Percentiles rank a stretch among this genome's conserved stretches.
These are phyloP conservation scores for Penicillium sp. DNA, from an alignment of 2,329 filamentous ascomycete species.

Conservation along the genomic window DNA sequence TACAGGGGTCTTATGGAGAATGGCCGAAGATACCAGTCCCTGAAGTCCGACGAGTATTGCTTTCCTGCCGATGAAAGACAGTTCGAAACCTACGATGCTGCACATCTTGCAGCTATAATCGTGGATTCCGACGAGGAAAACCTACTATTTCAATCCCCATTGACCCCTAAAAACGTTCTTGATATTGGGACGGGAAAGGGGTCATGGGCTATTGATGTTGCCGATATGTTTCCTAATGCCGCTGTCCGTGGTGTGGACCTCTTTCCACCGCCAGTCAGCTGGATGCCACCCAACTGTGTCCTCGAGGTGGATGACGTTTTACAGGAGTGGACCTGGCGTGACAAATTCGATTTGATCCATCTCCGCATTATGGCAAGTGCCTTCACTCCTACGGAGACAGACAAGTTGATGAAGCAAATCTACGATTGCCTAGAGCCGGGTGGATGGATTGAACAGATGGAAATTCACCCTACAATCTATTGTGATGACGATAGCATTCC, in stretches of 20 bases:
- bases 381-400: background rate
- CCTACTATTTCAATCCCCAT: background rate
- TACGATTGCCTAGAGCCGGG: background rate
- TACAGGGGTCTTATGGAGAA: slow-evolving; percentile 26
- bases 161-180: background rate
- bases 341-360: slow-evolving; percentile 2
- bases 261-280: background rate
- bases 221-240: background rate
- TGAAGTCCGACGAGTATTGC: slow-evolving; percentile 20
- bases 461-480: background rate
- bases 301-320: slow-evolving; percentile 3
- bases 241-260: background rate
- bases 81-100: slow-evolving; percentile 26
- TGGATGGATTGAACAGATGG: slow-evolving; percentile 3
- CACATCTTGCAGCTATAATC: background rate
- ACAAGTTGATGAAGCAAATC: background rate
- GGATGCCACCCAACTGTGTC: background rate
- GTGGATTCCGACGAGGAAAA: background rate
- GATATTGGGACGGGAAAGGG: slow-evolving; percentile 2
- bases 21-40: slow-evolving; percentile 26
- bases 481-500: slow-evolving; percentile 2
- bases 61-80: slow-evolving; percentile 18
- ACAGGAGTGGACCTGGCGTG: background rate
- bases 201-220: slow-evolving; percentile 1
- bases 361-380: background rate